A percentile compares a stretch with the other conserved stretches of the same genome.
Conservation (phyloP, 2,329 filamentous ascomycete genomes). For the Diaporthe sp. region DNA sequence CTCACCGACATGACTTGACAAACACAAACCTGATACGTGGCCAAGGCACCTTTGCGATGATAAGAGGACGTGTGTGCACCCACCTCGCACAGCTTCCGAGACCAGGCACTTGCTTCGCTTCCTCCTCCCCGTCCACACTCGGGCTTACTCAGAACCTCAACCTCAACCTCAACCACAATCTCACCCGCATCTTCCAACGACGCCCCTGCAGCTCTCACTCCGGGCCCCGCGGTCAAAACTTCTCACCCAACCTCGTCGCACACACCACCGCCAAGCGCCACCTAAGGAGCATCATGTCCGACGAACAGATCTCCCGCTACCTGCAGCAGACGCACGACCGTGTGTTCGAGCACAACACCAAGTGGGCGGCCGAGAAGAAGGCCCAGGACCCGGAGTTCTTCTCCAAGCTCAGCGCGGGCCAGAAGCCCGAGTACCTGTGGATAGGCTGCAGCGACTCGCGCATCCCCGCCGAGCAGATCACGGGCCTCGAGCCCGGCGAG, state of each 20-base stretch:
- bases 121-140: conserved; percentile 4
- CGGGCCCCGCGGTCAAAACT: not conserved
- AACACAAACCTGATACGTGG: not conserved
- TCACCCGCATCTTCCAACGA: not conserved
- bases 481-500: conserved; percentile 87
- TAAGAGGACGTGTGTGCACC: conserved; percentile 39
- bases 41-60: conserved; percentile 35
- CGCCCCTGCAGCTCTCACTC: conserved; percentile 19
- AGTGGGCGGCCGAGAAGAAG: conserved; percentile 74
- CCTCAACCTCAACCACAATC: not conserved
- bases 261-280: conserved; percentile 5
- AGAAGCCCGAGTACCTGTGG: conserved; percentile 83
- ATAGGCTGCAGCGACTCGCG: conserved; percentile 93
- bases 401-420: conserved; percentile 72
- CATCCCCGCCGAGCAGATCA: conserved; percentile 91
- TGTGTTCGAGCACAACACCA: conserved; percentile 77
- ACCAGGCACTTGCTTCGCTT: conserved; percentile 17
- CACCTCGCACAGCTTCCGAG: conserved; percentile 22
- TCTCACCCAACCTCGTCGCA: conserved; percentile 33
- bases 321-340: conserved; percentile 75
- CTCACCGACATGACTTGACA: conserved; percentile 8
- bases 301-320: conserved; percentile 65
- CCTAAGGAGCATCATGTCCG: conserved; percentile 45
- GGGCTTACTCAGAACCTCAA: conserved; percentile 20
- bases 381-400: conserved; percentile 76